phyloP scores from a whole-genome alignment of 2,329 filamentous ascomycete genomes.

The Pseudogymnoascus pannorum region DNA sequence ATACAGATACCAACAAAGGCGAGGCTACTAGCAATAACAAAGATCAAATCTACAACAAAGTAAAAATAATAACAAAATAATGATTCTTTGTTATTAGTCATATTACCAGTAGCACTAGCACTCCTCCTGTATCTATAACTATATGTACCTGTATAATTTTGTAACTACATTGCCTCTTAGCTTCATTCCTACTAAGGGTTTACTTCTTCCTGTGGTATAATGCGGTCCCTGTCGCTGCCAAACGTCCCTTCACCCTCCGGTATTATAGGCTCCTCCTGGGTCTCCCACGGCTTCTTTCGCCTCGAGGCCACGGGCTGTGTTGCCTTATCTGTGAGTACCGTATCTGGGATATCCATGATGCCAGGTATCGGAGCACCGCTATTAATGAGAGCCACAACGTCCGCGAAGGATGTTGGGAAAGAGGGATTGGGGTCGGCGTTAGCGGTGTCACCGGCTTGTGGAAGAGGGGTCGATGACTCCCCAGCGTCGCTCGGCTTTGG shows the following conservation, averaged over 20 bases:
- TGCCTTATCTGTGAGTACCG: conserved; percentile 63
- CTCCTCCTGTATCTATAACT: not conserved
- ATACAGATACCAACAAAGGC: too few relatives aligned
- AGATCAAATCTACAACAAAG: not conserved
- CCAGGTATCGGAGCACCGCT: conserved; percentile 77
- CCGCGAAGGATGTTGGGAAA: conserved; percentile 52
- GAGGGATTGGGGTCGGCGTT: conserved; percentile 11
- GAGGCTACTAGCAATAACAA: not conserved
- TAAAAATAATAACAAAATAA: not conserved
- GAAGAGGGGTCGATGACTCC: not conserved
- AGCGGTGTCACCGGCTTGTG: not conserved
- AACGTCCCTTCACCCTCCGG: conserved; percentile 29
- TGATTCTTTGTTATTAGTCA: not conserved
- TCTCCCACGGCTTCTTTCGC: conserved; percentile 73
- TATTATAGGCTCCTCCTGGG: conserved; percentile 35
- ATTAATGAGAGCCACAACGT: conserved; percentile 79
- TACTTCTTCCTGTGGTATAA: conserved; percentile 23
- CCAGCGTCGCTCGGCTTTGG: conserved; percentile 13
- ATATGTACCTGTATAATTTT: not conserved
- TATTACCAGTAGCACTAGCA: not conserved
- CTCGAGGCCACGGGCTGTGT: conserved; percentile 30
- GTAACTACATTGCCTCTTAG: not conserved
- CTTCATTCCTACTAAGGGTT: not conserved
- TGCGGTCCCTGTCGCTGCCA: conserved; percentile 23
- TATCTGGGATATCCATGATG: conserved; percentile 79